A percentile compares a stretch with the other conserved stretches of the same genome.
phyloP scores from a whole-genome alignment of 495 filamentous ascomycete genomes.

The Lindgomyces ingoldianus region DNA sequence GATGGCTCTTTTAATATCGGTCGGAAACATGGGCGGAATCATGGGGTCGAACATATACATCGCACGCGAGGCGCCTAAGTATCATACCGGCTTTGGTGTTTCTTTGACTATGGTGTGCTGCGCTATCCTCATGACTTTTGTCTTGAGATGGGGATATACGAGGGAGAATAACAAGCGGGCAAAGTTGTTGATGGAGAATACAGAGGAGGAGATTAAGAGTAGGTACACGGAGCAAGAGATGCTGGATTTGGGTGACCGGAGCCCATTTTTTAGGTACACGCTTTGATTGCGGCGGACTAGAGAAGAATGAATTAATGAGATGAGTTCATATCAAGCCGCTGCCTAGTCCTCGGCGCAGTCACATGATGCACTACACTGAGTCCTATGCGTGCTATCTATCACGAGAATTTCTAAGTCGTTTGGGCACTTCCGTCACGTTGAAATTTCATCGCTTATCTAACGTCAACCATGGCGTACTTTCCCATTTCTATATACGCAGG shows the following conservation, averaged over 20 bases:
- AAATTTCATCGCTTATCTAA: too few relatives aligned
- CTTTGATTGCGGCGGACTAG: too few relatives aligned
- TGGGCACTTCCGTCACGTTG: too few relatives aligned
- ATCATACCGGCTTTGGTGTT: slow-evolving; percentile 31
- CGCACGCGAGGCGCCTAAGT: slow-evolving; percentile 25
- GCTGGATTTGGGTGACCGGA: slow-evolving; percentile 33
- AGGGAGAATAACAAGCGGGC: slow-evolving; percentile 26
- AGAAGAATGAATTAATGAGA: too few relatives aligned
- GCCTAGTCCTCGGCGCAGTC: too few relatives aligned
- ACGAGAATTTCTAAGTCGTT: too few relatives aligned
- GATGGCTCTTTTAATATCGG: slow-evolving; percentile 33
- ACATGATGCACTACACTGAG: too few relatives aligned
- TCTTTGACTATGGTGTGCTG: slow-evolving; percentile 13
- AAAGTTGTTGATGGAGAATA: slow-evolving; percentile 1
- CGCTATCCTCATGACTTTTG: slow-evolving; percentile 24
- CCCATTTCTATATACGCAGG: too few relatives aligned
- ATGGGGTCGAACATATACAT: slow-evolving; percentile 36
- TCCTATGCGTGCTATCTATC: too few relatives aligned
- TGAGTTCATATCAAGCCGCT: too few relatives aligned
- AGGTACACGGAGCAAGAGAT: slow-evolving; percentile 32
- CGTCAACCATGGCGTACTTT: too few relatives aligned
- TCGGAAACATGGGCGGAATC: slow-evolving; percentile 37
- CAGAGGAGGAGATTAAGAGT: slow-evolving; percentile 26
- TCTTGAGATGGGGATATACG: slow-evolving; percentile 21
- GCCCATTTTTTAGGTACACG: slow-evolving; percentile 35